Evolutionary conservation across 306 rosid genomes (phyloP).

Genomic region (Lupinus albus): DNA sequence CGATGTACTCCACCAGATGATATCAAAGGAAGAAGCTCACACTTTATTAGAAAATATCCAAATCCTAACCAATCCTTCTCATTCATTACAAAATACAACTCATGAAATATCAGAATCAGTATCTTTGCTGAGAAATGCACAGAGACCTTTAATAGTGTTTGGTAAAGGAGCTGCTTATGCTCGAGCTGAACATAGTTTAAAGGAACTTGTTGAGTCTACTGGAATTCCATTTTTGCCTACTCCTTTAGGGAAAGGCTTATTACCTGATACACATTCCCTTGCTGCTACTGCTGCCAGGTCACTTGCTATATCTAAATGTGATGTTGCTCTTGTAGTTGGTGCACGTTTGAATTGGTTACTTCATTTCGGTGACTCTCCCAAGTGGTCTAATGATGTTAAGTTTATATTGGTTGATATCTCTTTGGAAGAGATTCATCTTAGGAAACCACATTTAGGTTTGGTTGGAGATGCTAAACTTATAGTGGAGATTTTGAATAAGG

Average conservation of each 20-base stretch:
- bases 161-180: conserved; percentile 95
- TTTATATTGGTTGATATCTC: conserved; percentile 79
- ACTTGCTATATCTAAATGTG: conserved; percentile 84
- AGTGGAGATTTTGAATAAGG: conserved; percentile 64
- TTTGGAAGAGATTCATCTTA: conserved; percentile 70
- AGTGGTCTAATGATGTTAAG: conserved; percentile 86
- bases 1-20: conserved; percentile 72
- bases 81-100: too few relatives aligned
- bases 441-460: conserved; percentile 79
- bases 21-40: conserved; percentile 65
- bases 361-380: conserved; percentile 93
- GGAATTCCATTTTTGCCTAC: conserved; percentile 94
- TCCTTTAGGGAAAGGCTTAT: conserved; percentile 90
- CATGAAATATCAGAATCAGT: conserved; percentile 57
- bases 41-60: conserved; percentile 35
- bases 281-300: conserved; percentile 94
- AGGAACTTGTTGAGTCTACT: conserved; percentile 68
- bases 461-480: conserved; percentile 82
- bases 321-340: conserved; percentile 86
- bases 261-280: conserved; percentile 77
- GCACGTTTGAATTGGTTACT: conserved; percentile 89
- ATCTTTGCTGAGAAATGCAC: conserved; percentile 59
- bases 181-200: conserved; percentile 65
- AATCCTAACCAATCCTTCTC: too few relatives aligned
- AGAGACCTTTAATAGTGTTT: conserved; percentile 81